Conservation (phyloP, 495 filamentous ascomycete species). For the Hyaloscypha hepaticicola region DNA sequence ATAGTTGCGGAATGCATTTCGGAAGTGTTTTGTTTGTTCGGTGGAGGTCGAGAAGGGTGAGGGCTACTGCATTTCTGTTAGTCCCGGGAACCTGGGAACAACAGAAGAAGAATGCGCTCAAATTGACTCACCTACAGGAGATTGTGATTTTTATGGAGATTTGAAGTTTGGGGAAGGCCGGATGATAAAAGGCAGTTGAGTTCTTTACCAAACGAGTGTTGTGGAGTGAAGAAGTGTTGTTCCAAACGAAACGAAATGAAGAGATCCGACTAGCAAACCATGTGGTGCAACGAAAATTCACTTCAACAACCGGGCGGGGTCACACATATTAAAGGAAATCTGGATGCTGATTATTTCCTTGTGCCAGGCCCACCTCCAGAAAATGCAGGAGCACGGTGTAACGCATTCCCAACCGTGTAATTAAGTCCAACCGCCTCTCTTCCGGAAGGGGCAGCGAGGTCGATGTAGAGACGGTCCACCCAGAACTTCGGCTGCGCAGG, state of each 20-base stretch:
- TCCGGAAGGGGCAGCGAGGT: neutral
- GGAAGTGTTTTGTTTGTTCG: neutral
- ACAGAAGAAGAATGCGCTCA: neutral
- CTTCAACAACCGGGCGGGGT: neutral
- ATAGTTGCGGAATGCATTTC: conserved; percentile 44
- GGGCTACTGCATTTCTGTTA: neutral
- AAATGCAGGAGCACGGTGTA: neutral
- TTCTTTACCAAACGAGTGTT: neutral
- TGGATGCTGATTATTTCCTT: neutral
- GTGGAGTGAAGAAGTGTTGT: neutral
- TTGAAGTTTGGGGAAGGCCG: neutral
- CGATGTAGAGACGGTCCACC: neutral
- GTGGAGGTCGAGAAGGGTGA: neutral
- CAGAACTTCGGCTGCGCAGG: neutral
- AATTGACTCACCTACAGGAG: neutral
- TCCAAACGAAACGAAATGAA: neutral
- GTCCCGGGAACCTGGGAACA: neutral
- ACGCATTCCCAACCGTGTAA: neutral
- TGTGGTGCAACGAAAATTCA: neutral
- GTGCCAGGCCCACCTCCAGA: neutral
- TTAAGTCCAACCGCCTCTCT: neutral
- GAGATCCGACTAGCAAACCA: neutral
- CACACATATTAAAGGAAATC: neutral
- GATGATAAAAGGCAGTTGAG: neutral
- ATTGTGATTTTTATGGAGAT: neutral